These are phyloP conservation scores for Pseudogymnoascus verrucosus DNA, from an alignment of 2,329 filamentous ascomycete species.

Conservation along the genomic window DNA sequence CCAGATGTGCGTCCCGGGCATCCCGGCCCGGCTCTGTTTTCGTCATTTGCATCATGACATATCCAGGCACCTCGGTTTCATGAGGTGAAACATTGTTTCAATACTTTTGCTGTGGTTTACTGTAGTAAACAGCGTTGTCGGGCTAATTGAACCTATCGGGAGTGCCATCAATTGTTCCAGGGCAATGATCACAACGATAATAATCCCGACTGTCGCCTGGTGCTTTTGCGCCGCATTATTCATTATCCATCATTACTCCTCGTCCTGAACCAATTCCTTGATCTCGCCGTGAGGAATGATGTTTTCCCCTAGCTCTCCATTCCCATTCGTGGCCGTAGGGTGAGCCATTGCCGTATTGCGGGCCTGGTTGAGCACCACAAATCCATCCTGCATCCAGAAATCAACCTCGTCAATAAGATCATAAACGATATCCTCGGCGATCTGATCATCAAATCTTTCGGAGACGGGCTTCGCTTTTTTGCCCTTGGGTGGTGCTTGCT, in stretches of 20 bases:
- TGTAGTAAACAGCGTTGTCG: neutral
- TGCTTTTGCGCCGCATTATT: neutral
- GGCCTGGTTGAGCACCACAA: constrained; percentile 27
- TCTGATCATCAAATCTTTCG: constrained; percentile 84
- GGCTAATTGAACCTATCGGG: constrained; percentile 2
- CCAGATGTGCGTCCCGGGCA: neutral
- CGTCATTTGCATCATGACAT: constrained; percentile 6
- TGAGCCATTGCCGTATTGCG: neutral
- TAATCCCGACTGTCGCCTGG: neutral
- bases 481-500: constrained; percentile 23
- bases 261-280: constrained; percentile 58
- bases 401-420: constrained; percentile 93
- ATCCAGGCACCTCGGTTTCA: constrained; percentile 9
- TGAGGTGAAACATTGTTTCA: constrained; percentile 10
- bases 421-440: constrained; percentile 87
- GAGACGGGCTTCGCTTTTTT: constrained; percentile 50
- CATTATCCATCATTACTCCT: constrained; percentile 28
- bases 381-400: constrained; percentile 69
- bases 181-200: neutral
- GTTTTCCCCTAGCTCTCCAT: constrained; percentile 34
- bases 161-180: neutral
- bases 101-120: constrained; percentile 3
- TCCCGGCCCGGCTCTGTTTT: constrained; percentile 4
- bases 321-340: constrained; percentile 21
- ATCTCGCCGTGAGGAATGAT: constrained; percentile 42